These are phyloP conservation scores for Tetrahymena malaccensis DNA, from an alignment of 73 alveolate species.

Conservation along the genomic window DNA sequence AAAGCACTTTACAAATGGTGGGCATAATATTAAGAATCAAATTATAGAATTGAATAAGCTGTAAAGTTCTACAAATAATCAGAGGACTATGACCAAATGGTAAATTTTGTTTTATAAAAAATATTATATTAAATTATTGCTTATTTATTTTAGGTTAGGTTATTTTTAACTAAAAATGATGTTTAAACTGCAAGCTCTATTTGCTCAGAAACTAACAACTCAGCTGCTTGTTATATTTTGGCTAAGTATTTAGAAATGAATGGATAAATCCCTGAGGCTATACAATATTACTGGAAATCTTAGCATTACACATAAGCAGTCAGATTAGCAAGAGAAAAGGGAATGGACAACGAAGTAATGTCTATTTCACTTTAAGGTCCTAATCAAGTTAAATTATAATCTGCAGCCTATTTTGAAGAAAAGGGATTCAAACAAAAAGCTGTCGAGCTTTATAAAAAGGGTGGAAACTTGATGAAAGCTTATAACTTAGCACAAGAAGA, in stretches of 20 bases:
- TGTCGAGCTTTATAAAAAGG: conserved; percentile 76
- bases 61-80: conserved; percentile 66
- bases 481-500: conserved; percentile 66
- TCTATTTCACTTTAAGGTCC: conserved; percentile 75
- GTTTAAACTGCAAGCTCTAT: conserved; percentile 66
- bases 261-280: conserved; percentile 81
- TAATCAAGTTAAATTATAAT: conserved; percentile 70
- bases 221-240: conserved; percentile 84
- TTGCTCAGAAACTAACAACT: conserved; percentile 77
- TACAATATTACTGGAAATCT: conserved; percentile 79
- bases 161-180: conserved; percentile 63
- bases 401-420: conserved; percentile 90
- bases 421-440: conserved; percentile 83
- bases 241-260: conserved; percentile 79
- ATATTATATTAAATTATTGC: background rate
- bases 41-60: conserved; percentile 73
- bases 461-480: conserved; percentile 90
- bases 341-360: conserved; percentile 77
- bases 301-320: conserved; percentile 92
- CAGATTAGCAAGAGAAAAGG: conserved; percentile 88
- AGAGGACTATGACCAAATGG: conserved; percentile 51
- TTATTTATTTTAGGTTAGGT: conserved; percentile 51
- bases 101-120: background rate
- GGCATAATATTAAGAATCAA: conserved; percentile 88
- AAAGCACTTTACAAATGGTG: conserved; percentile 87